Conservation (phyloP, 768 basidiomycete species). For the Tephrocybe rancida region DNA sequence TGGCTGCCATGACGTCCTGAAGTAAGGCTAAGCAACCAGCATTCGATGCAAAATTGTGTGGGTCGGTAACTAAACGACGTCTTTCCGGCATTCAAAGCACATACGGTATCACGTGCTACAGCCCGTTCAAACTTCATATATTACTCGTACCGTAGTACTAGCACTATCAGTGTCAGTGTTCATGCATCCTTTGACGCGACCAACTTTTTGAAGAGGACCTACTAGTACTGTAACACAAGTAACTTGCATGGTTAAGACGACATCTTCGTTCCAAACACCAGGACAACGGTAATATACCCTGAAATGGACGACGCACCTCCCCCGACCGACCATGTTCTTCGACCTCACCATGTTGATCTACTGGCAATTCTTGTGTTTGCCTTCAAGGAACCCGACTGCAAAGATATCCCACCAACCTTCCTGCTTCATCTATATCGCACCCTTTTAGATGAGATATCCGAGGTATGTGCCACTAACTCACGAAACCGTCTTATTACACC, state of each 20-base stretch:
- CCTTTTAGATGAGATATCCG: slow-evolving; percentile 70
- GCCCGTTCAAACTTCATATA: too few relatives aligned
- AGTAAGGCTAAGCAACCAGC: not conserved
- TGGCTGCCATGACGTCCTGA: slow-evolving; percentile 17
- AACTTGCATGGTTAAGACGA: not conserved
- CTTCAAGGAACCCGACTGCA: slow-evolving; percentile 60
- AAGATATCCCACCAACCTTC: slow-evolving; percentile 58
- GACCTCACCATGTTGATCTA: slow-evolving; percentile 77
- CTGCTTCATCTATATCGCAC: slow-evolving; percentile 65
- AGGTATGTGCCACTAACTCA: slow-evolving; percentile 39
- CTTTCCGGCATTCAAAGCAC: too few relatives aligned
- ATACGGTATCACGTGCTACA: too few relatives aligned
- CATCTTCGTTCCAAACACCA: not conserved
- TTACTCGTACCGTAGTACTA: too few relatives aligned
- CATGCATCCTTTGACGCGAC: too few relatives aligned
- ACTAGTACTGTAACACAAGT: too few relatives aligned
- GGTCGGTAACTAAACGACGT: not conserved
- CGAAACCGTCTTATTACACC: not conserved
- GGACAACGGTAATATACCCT: not conserved
- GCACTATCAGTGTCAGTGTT: too few relatives aligned
- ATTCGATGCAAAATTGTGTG: not conserved
- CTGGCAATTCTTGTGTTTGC: slow-evolving; percentile 63
- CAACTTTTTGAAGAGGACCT: too few relatives aligned
- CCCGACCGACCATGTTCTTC: slow-evolving; percentile 65
- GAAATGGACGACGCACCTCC: slow-evolving; percentile 54